Base-by-base conservation (phyloP, 352 stramenopile genomes). In the Saprolegnia diclina region DNA sequence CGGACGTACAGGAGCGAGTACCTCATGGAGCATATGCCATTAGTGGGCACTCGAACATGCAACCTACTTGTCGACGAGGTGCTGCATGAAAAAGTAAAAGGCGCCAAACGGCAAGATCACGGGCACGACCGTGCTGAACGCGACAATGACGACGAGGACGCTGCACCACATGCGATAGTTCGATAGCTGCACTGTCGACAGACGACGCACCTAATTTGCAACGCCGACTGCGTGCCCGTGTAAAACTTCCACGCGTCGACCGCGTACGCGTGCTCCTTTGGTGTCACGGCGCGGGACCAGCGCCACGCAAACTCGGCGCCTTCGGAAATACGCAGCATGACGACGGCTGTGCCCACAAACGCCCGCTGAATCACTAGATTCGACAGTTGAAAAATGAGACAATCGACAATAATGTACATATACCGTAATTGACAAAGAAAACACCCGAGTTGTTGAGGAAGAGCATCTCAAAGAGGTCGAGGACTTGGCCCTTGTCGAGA, bases 391-490 rank as follows among this genome's bases (percentile, higher is more conserved):
- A 81, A 76, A 92, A 94, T 67, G 92, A 94, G 45, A 92, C 85
- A n/a, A 84, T 84, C 18, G 86, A 92, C n/a, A n/a, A n/a, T n/a
- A n/a, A n/a, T n/a, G n/a, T n/a, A n/a, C n/a, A n/a, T n/a, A n/a
- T 69, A 69, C 63, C 81, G 62, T 94, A 94, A 71, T 91, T 89
- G 62, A 92, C 83, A 76, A 92, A 94, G 68, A 94, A 94, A 45
- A 92, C 85, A n/a, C 86, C 86, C 19, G 86, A 92, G 64, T 94
- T 94, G 80, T 90, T 84, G 48, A 94, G 61, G 72, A 94, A 94
- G 21, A 94, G 77, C 45, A 85, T 90, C 16, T 85, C 86, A 0
- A 94, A 75, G 29, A 48, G 32, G 38, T 35, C 21, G 42, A 37
- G 63, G 35, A 69, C 63, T 38, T 69, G 63, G 37, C 63, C 63